Evolutionary conservation across 2,329 filamentous ascomycete species (phyloP).

Genomic region (Trichoderma sp.): DNA sequence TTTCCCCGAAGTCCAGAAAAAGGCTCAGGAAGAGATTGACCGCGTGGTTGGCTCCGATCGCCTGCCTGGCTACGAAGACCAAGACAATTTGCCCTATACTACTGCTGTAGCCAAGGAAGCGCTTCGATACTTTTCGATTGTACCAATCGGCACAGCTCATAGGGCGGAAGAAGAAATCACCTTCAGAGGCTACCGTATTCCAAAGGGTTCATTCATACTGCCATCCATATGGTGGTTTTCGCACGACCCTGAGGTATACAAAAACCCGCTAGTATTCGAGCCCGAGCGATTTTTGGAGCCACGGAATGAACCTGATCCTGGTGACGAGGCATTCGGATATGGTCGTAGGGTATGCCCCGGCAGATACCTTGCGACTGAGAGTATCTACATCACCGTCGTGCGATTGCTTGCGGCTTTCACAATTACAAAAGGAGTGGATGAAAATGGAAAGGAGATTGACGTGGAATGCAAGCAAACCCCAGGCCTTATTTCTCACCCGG

Average conservation of each 20-base stretch:
- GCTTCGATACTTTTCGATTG: background rate
- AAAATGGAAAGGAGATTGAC: constrained; percentile 8
- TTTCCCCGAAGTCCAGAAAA: background rate
- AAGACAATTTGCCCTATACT: background rate
- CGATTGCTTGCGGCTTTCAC: background rate
- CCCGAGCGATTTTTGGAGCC: constrained; percentile 30
- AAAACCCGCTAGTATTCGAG: constrained; percentile 33
- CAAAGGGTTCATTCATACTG: background rate
- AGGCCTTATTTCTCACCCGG: background rate
- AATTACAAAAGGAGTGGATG: background rate
- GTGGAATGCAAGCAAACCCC: background rate
- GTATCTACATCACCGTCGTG: background rate
- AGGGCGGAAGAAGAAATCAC: background rate
- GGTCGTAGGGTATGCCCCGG: constrained; percentile 18
- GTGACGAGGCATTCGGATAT: background rate
- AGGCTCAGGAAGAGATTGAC: constrained; percentile 14
- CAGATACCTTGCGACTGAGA: background rate
- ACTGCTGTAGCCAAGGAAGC: background rate
- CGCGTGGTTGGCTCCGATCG: background rate
- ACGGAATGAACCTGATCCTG: constrained; percentile 23
- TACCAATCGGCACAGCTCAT: background rate
- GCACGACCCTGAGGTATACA: constrained; percentile 35
- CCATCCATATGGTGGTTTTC: background rate
- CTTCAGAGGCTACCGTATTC: constrained; percentile 1
- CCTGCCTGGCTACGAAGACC: background rate